Evolutionary conservation across 768 basidiomycete species (phyloP).

Genomic region (Candolleomyces aberdarensis): DNA sequence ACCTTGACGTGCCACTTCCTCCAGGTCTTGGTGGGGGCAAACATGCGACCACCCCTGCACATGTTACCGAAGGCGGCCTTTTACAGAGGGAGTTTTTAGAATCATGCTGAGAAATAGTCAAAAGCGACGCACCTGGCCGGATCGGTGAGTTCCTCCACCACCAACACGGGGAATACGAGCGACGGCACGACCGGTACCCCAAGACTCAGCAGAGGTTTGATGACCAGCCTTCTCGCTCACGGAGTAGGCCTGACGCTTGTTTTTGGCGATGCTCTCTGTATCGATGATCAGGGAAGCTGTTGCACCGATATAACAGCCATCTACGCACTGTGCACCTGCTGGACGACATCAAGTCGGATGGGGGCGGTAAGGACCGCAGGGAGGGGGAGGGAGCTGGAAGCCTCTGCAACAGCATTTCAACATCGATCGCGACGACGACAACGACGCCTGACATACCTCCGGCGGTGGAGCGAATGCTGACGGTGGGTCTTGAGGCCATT

Average conservation of each 20-base stretch:
- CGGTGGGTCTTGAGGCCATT: conserved; percentile 94
- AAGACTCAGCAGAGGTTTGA: conserved; percentile 98
- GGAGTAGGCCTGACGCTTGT: conserved; percentile 95
- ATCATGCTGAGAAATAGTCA: neutral
- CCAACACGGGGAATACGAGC: conserved; percentile 99
- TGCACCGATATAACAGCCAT: neutral
- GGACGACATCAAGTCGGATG: conserved; percentile 97
- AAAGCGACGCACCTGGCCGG: conserved; percentile 72
- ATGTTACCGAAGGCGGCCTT: conserved; percentile 99
- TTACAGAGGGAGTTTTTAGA: neutral
- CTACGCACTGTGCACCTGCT: conserved; percentile 95
- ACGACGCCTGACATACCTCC: conserved; percentile 52
- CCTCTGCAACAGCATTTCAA: conserved; percentile 47
- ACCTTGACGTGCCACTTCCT: conserved; percentile 99
- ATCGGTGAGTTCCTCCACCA: conserved; percentile 97
- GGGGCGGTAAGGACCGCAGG: conserved; percentile 97
- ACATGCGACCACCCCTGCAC: conserved; percentile 99
- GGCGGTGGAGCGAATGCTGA: conserved; percentile 72
- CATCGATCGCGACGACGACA: neutral
- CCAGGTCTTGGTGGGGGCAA: conserved; percentile 99
- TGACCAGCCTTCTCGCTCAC: conserved; percentile 98
- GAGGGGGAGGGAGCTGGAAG: conserved; percentile 85
- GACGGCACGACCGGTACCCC: conserved; percentile 99
- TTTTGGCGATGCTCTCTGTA: conserved; percentile 95
- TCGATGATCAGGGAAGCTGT: no score